These are phyloP conservation scores for Erysimum pusillum DNA, from an alignment of 441 rosid genomes.

Conservation along the genomic window DNA sequence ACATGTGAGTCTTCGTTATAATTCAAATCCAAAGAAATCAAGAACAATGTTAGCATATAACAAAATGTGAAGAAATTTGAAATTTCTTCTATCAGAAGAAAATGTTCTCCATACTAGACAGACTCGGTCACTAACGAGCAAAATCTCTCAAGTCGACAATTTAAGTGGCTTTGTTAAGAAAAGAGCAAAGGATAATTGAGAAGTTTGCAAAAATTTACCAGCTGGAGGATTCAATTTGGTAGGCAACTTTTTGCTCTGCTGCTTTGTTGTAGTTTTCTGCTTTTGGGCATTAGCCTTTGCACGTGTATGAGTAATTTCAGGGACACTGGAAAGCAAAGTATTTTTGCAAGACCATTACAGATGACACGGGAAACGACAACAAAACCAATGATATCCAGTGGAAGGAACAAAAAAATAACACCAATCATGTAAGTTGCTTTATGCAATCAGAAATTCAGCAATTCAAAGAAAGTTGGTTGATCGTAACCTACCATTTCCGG, in stretches of 20 bases:
- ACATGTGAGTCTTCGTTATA: slow-evolving; percentile 9
- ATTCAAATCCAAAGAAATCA: slow-evolving; percentile 8
- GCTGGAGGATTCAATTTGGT: slow-evolving; percentile 40
- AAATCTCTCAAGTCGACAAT: neutral
- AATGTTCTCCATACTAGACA: neutral
- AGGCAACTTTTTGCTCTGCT: slow-evolving; percentile 44
- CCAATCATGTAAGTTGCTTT: slow-evolving; percentile 1
- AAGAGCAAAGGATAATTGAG: neutral
- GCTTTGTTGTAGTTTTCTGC: slow-evolving; percentile 46
- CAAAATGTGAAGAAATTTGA: neutral
- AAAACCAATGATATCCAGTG: slow-evolving; percentile 8
- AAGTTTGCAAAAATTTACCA: slow-evolving; percentile 50
- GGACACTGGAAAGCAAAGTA: slow-evolving; percentile 46
- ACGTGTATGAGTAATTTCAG: slow-evolving; percentile 37
- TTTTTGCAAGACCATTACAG: slow-evolving; percentile 28
- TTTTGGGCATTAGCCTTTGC: slow-evolving; percentile 43
- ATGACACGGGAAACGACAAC: neutral
- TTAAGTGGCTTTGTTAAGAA: slow-evolving; percentile 1
- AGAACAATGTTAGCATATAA: neutral
- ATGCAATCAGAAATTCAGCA: slow-evolving; percentile 11
- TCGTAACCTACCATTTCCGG: slow-evolving; percentile 56
- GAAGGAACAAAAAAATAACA: neutral
- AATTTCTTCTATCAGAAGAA: neutral
- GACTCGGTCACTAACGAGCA: neutral
- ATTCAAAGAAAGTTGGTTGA: slow-evolving; percentile 34